Conservation (phyloP, 176 grass and related monocot genomes). For the Thinopyrum elongatum region DNA sequence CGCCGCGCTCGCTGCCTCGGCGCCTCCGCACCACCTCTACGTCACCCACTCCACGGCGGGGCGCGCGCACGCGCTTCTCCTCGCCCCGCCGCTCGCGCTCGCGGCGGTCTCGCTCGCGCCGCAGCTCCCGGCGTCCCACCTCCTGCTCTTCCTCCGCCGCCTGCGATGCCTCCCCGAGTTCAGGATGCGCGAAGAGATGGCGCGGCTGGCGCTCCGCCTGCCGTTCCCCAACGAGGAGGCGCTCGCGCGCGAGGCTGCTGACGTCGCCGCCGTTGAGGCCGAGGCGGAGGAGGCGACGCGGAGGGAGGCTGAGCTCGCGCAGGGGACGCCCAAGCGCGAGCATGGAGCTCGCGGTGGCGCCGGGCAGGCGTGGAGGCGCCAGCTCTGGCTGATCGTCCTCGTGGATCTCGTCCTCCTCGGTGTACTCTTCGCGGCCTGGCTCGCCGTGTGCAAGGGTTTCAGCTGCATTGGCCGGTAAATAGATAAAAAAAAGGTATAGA, state of each 20-base stretch:
- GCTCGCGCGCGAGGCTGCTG: conserved; percentile 34
- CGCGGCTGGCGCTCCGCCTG: conserved; percentile 37
- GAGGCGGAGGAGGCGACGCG: conserved; percentile 27
- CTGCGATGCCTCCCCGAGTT: conserved; percentile 46
- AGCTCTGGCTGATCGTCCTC: conserved; percentile 44
- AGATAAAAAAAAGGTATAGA: conserved; percentile 30
- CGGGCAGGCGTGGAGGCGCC: conserved; percentile 36
- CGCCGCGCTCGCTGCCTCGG: conserved; percentile 31
- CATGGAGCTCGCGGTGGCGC: background rate
- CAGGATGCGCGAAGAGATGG: conserved; percentile 43
- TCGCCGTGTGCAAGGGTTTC: conserved; percentile 51
- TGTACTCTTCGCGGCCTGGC: conserved; percentile 47
- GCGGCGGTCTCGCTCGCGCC: conserved; percentile 42
- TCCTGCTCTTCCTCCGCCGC: conserved; percentile 49
- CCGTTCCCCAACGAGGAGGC: conserved; percentile 37
- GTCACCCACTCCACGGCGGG: conserved; percentile 39
- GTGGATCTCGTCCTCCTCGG: conserved; percentile 56
- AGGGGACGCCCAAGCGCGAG: conserved; percentile 33
- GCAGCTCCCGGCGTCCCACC: conserved; percentile 36
- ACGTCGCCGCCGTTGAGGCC: conserved; percentile 38
- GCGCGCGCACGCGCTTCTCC: conserved; percentile 54
- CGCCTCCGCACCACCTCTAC: conserved; percentile 41
- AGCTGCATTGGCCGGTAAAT: conserved; percentile 60
- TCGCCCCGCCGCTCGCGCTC: conserved; percentile 49
- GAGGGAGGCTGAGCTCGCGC: conserved; percentile 26